These are phyloP conservation scores for Trypanosoma mega DNA, from an alignment of 208 protist genomes.

Conservation along the genomic window DNA sequence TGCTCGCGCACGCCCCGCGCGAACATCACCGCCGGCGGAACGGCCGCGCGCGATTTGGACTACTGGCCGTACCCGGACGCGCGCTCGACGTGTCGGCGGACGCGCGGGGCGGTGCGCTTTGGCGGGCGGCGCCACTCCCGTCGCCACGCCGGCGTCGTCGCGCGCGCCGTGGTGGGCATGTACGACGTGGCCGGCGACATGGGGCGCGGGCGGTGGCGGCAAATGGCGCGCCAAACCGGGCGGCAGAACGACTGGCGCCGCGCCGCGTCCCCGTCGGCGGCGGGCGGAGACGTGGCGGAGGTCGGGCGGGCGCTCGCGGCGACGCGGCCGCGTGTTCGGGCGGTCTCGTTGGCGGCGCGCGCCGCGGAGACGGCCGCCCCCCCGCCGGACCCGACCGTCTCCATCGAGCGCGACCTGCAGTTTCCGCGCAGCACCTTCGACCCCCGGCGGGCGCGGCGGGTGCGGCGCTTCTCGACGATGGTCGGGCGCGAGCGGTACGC, in stretches of 20 bases:
- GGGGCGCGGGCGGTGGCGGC: slow-evolving; percentile 31
- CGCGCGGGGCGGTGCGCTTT: slow-evolving; percentile 41
- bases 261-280: slow-evolving; percentile 17
- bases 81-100: slow-evolving; percentile 56
- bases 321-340: slow-evolving; percentile 39
- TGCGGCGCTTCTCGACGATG: slow-evolving; percentile 51
- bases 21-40: slow-evolving; percentile 23
- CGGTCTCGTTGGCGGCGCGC: slow-evolving; percentile 36
- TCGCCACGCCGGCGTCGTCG: slow-evolving; percentile 41
- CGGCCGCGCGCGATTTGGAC: slow-evolving; percentile 57
- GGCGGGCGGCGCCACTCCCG: slow-evolving; percentile 34
- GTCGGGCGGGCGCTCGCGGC: slow-evolving; percentile 49
- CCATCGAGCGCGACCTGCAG: slow-evolving; percentile 57
- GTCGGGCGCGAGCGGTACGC: slow-evolving; percentile 22
- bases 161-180: slow-evolving; percentile 46
- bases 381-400: slow-evolving; percentile 42
- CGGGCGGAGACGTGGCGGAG: slow-evolving; percentile 34
- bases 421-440: slow-evolving; percentile 54
- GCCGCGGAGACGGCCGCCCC: slow-evolving; percentile 9
- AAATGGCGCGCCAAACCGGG: slow-evolving; percentile 57
- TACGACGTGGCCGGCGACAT: slow-evolving; percentile 71
- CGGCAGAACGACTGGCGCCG: slow-evolving; percentile 58
- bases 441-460: slow-evolving; percentile 26
- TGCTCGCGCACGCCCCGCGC: slow-evolving; percentile 46
- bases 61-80: slow-evolving; percentile 81